phyloP scores from a whole-genome alignment of 176 grass and related monocot species.

The Themeda triandra region DNA sequence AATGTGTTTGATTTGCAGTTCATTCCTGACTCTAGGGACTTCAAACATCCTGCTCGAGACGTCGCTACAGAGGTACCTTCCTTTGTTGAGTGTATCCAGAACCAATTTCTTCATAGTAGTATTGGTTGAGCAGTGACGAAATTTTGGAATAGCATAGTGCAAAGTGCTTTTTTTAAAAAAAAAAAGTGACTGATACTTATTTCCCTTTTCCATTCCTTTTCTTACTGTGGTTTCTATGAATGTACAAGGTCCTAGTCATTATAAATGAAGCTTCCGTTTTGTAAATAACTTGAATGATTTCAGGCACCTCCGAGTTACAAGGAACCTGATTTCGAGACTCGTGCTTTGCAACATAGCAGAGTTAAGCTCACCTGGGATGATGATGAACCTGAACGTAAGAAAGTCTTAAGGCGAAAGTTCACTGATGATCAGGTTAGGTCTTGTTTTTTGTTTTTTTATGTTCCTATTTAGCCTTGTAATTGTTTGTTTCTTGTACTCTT shows the following conservation, averaged over 20 bases:
- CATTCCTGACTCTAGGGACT: constrained; percentile 77
- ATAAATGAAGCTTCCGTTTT: constrained; percentile 6
- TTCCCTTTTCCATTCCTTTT: background rate
- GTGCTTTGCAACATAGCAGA: constrained; percentile 81
- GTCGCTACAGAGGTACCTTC: constrained; percentile 68
- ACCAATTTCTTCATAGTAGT: background rate
- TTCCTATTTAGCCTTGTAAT: background rate
- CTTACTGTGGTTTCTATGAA: background rate
- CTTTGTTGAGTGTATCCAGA: background rate
- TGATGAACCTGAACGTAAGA: constrained; percentile 83
- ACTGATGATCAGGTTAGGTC: constrained; percentile 64
- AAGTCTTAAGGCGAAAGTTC: constrained; percentile 73
- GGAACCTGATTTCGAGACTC: constrained; percentile 76
- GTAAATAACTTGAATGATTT: constrained; percentile 8
- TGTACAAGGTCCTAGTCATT: background rate
- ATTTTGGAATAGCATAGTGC: background rate
- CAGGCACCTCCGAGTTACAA: constrained; percentile 73
- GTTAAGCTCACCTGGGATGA: constrained; percentile 88
- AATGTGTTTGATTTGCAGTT: constrained; percentile 88
- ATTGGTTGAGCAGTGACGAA: background rate
- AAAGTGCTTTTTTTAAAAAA: background rate
- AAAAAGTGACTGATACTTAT: background rate
- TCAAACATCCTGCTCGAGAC: constrained; percentile 64
- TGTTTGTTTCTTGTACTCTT: constrained; percentile 19
- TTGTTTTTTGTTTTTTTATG: background rate